Evolutionary conservation across 2,329 filamentous ascomycete genomes (phyloP), one percentile per base, ranked within the genome.

Genomic region (Sarocladium kiliense): DNA sequence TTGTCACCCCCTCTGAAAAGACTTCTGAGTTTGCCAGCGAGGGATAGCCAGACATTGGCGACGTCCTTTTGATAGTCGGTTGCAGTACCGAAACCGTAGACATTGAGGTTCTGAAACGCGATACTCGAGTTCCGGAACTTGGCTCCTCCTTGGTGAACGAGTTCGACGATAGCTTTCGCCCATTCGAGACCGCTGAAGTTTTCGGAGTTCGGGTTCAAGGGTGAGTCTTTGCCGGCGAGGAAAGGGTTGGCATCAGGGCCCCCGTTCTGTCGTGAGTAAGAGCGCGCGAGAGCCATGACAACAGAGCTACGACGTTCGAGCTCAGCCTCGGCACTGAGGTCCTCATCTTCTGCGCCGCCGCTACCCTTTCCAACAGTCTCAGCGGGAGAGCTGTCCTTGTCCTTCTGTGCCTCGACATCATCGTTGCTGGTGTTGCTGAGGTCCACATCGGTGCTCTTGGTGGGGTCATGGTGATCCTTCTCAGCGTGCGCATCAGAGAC

Each of bases 31-130:
- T 76, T 54, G 11, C 73, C 72, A 1, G 68, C 69, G 0, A 68
- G 62, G 50, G 81, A 78, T 2, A 87, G 68, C 73, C 80, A 82
- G 55, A 86, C 72, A 60, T 87, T 87, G 59, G 70, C 73, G 27
- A 87, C 82, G 59, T 85, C 79, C 70, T 84, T 85, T 65, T 90
- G 87, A 68, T 86, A 89, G 66, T 89, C 86, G 1, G 85, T 88
- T 1, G 81, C 75, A 39, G 78, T 79, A 44, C 86, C 86, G 62
- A 79, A 89, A 39, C 86, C 86, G 64, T 84, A 82, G 4, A 88
- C 84, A 58, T 81, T 88, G 55, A 90, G 73, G 64, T 88, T 79
- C 67, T 82, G 79, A 71, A 86, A 89, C 53, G 78, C 76, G 44
- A 90, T 76, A 47, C 87, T 86, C 1, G 82, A 78, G 14, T 80